Percentiles rank a stretch among this genome's conserved stretches.
These are phyloP conservation scores for Pichia exigua DNA, from an alignment of 805 yeast species.

Conservation along the genomic window DNA sequence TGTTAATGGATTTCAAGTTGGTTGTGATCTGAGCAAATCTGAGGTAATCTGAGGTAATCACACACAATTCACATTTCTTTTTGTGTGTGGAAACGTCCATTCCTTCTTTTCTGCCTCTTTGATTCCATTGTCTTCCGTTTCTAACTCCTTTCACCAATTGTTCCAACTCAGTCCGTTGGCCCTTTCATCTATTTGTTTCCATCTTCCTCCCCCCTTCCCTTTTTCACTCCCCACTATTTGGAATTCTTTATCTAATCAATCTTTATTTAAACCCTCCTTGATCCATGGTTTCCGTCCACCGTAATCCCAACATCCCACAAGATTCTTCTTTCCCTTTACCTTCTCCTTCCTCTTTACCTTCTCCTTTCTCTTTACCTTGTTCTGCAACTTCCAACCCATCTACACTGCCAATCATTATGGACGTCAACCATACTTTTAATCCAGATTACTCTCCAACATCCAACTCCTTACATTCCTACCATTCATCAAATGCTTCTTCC, in stretches of 20 bases:
- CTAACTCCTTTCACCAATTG: too few relatives aligned
- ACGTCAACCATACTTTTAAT: background rate
- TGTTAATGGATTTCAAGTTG: too few relatives aligned
- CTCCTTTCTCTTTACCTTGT: background rate
- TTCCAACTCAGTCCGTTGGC: background rate
- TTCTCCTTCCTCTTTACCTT: background rate
- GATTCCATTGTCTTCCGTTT: too few relatives aligned
- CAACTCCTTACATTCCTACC: background rate
- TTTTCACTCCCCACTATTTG: background rate
- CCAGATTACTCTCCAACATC: background rate
- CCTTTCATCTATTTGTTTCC: too few relatives aligned
- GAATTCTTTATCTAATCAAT: background rate
- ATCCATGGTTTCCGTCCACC: background rate
- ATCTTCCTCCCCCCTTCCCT: background rate
- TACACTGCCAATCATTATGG: background rate
- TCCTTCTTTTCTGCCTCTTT: too few relatives aligned
- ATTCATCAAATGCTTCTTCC: background rate
- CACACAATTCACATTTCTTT: too few relatives aligned
- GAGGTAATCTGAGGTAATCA: too few relatives aligned
- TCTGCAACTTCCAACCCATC: background rate
- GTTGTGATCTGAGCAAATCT: too few relatives aligned
- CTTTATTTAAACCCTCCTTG: background rate
- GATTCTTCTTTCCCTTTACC: background rate
- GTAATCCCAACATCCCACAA: background rate
- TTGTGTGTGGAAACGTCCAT: too few relatives aligned